phyloP scores from a whole-genome alignment of 495 filamentous ascomycete species.

The Amphirosellinia nigrospora region DNA sequence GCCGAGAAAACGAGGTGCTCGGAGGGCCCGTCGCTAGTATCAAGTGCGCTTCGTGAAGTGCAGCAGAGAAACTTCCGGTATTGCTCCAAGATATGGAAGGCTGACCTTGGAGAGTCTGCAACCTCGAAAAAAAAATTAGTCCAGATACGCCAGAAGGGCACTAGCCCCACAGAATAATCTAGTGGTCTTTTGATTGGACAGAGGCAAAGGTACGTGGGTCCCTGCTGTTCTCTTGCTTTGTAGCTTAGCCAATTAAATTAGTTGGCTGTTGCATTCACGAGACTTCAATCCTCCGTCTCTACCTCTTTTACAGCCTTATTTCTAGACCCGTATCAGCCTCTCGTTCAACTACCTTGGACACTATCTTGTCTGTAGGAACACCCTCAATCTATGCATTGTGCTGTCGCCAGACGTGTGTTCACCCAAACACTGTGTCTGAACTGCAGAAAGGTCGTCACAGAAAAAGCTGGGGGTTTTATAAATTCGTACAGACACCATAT shows the following conservation, averaged over 20 bases:
- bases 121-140: conserved; percentile 27
- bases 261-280: neutral
- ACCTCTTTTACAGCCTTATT: neutral
- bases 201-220: neutral
- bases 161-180: neutral
- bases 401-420: conserved; percentile 30
- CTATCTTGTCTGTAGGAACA: neutral
- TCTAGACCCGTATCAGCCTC: neutral
- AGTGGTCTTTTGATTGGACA: conserved; percentile 12
- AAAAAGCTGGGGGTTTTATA: conserved; percentile 13
- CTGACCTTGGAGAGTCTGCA: conserved; percentile 4
- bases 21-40: neutral
- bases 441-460: conserved; percentile 6
- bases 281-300: neutral
- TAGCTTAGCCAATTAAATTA: conserved; percentile 20
- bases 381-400: conserved; percentile 33
- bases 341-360: neutral
- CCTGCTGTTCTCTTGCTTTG: neutral
- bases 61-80: neutral
- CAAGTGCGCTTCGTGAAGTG: neutral
- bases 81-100: neutral
- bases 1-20: neutral
- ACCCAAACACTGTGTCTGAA: conserved; percentile 23
- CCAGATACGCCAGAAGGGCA: conserved; percentile 1
- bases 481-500: neutral